Percentiles rank a stretch among this genome's conserved stretches.
Evolutionary conservation across 2,329 filamentous ascomycete genomes (phyloP).

Genomic region (Orbilia quercus): DNA sequence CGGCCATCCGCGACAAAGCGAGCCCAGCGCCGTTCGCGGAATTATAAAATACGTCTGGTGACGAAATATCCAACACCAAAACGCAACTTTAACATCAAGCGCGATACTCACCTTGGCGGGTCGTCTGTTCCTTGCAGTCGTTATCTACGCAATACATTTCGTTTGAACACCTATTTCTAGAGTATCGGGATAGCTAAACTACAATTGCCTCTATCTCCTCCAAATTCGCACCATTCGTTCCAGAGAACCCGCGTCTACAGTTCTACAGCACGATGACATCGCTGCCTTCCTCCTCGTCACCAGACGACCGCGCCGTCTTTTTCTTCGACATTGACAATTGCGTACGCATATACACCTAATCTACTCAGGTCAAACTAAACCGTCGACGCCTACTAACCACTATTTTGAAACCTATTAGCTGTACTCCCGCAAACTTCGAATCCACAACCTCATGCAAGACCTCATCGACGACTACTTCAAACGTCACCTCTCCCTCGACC

Average conservation of each 20-base stretch:
- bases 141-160: neutral
- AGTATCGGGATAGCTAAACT: too few species aligned
- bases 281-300: constrained; percentile 28
- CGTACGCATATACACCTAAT: too few species aligned
- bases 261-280: constrained; percentile 19
- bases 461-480: constrained; percentile 72
- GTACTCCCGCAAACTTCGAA: constrained; percentile 66
- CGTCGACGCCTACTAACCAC: neutral
- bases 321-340: constrained; percentile 99
- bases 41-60: constrained; percentile 33
- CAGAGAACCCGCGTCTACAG: neutral
- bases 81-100: constrained; percentile 3
- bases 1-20: constrained; percentile 50
- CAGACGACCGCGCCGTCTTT: constrained; percentile 69
- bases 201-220: too few species aligned
- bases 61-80: constrained; percentile 52
- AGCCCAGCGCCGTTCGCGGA: constrained; percentile 35
- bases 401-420: constrained; percentile 12
- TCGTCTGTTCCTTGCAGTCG: constrained; percentile 3
- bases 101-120: neutral
- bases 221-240: neutral
- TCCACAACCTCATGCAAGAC: constrained; percentile 87
- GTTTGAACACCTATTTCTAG: too few species aligned
- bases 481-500: constrained; percentile 67
- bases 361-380: constrained; percentile 72